Percentiles rank a stretch among this genome's conserved stretches.
Evolutionary conservation across 257 asterid species (phyloP).

Genomic region (Rhazya stricta): DNA sequence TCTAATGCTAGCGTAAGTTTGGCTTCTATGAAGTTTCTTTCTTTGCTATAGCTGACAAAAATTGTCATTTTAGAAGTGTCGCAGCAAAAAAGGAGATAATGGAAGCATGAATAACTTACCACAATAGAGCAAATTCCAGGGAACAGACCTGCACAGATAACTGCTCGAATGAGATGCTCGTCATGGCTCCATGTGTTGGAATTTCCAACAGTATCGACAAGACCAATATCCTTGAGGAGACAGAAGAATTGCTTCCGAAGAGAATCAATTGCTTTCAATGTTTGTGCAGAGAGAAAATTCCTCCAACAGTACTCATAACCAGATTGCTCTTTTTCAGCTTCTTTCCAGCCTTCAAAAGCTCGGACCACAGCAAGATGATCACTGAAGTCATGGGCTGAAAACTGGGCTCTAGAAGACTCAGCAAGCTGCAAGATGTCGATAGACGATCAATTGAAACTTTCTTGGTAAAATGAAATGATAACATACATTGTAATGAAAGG

Average conservation of each 20-base stretch:
- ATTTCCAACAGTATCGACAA: constrained; percentile 55
- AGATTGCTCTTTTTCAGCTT: constrained; percentile 65
- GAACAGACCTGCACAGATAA: constrained; percentile 83
- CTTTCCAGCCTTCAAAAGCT: constrained; percentile 92
- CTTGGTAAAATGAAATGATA: not conserved
- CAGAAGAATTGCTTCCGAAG: constrained; percentile 69
- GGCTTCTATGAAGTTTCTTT: too few relatives aligned
- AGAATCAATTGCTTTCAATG: constrained; percentile 86
- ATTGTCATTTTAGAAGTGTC: too few relatives aligned
- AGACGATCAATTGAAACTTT: constrained; percentile 2
- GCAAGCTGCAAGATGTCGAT: constrained; percentile 65
- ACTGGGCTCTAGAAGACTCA: constrained; percentile 87
- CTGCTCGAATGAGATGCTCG: constrained; percentile 69
- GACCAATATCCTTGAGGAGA: constrained; percentile 70
- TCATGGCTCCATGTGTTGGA: constrained; percentile 73
- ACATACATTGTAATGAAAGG: not conserved
- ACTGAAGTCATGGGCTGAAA: constrained; percentile 79
- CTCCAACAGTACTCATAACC: constrained; percentile 88
- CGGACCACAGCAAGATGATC: constrained; percentile 81
- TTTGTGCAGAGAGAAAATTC: constrained; percentile 86
- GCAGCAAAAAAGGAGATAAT: not conserved
- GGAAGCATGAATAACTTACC: constrained; percentile 42
- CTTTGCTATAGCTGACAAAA: too few relatives aligned
- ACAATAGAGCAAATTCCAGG: constrained; percentile 94
- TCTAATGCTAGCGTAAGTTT: too few relatives aligned